Base-by-base conservation (phyloP, 2,329 filamentous ascomycete species). In the Aspergillus candidus region DNA sequence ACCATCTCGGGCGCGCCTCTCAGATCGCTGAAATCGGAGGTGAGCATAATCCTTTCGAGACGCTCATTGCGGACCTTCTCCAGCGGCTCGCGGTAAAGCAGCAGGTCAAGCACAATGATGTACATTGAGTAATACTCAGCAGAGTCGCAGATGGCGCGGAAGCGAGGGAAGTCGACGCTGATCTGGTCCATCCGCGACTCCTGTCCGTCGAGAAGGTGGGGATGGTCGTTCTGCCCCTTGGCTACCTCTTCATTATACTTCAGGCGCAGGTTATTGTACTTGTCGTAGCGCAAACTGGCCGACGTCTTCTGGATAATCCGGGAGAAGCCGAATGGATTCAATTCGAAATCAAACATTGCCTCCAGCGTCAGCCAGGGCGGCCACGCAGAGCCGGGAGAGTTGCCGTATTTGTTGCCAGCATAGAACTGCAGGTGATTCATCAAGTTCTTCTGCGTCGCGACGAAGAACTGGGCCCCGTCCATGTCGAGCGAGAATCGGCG, bases 281-380 rank as follows among this genome's bases (percentile, higher is more conserved):
- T 97, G 73, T 98, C 91, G 65, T 94, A 97, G 47, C 91, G 83
- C 54, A 98, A 75, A 71, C 85, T 90, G 15, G 91, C 93, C 4
- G 91, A 98, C 1, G 93, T 98, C 65, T 94, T 91, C 64, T 97
- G 88, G 10, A 99, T 90, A 27, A 98, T 90, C 48, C 93, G 83
- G 63, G 91, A 91, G 74, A 98, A 98, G n/a, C 94, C 93, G 59
- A 95, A 95, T 0, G 93, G 91, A 64, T 94, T 90, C 5, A 86
- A 78, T 52, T 91, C 75, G 66, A 96, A 98, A 66, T 97, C 90
- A 59, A 95, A 96, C 84, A 98, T 96, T 56, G 95, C 88, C 68
- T 99, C 93, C 72, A 98, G 84, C 0, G 93, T 93, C 37, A 97
- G 88, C 93, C 93, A 99, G 1, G 93, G 93, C 10, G 93, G 93